Evolutionary conservation across 257 asterid genomes (phyloP), one percentile per base, ranked within the genome.

Genomic region (Salvia splendens): DNA sequence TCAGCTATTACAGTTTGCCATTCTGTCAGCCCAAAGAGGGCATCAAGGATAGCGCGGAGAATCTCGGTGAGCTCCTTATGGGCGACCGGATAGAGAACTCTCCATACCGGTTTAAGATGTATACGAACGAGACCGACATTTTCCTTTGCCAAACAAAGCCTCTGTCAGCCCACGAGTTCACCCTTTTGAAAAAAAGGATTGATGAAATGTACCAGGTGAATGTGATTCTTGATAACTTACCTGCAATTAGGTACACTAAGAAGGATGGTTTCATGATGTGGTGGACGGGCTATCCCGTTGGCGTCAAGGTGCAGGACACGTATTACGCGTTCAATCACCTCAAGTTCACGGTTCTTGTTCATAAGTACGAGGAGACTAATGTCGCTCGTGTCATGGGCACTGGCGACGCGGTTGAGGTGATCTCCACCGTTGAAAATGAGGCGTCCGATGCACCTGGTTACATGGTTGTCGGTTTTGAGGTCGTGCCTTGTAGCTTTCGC

Each of bases 21-120:
- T 88, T 86, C 79, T 91, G 97, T 67, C 57, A 3, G 70, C 95
- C 96, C 2, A 56, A 32, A 53, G 97, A 85, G 52, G 96, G 97
- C 8, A 81, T 91, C 6, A 91, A 85, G 82, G 96, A 91, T 70
- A 88, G 93, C 67, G 95, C 91, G 0, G 97, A 91, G 54, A 91
- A 91, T 78, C 93, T 91, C 9, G 97, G 96, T 58, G 97, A 91
- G 89, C 83, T 91, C 43, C 95, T 91, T 9, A 88, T 91, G 97
- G 97, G 97, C 42, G 97, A 91, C 76, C 81, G 95, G 81, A 91
- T 88, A 17, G 97, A 91, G 86, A 88, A 83, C 66, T 91, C 97
- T 10, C 97, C 96, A 9, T 85, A 88, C 73, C 79, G 85, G 80
- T 91, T 91, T 75, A 91, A 91, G 85, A 88, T 84, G 96, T 75